A percentile compares a stretch with the other conserved stretches of the same genome.
These are phyloP conservation scores for Phyllosticta citribraziliensis DNA, from an alignment of 2,329 filamentous ascomycete genomes.

Conservation along the genomic window DNA sequence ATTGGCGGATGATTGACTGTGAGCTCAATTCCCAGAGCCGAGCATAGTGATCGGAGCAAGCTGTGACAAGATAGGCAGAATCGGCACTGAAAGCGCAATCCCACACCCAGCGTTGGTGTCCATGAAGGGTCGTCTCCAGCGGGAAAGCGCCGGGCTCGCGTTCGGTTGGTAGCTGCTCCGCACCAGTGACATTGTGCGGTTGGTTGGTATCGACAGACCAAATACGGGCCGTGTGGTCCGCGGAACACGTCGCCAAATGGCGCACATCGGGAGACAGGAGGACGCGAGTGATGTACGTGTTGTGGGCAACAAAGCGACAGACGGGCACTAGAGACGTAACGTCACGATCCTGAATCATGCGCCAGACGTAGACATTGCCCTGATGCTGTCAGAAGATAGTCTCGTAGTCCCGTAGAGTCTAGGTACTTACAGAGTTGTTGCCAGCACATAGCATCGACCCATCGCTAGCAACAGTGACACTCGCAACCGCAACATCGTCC, in stretches of 20 bases:
- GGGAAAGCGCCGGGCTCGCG: slow-evolving; percentile 53
- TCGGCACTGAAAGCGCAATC: slow-evolving; percentile 93
- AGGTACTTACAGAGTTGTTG: slow-evolving; percentile 66
- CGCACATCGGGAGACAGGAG: slow-evolving; percentile 88
- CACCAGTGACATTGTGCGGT: slow-evolving; percentile 25
- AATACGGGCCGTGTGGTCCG: slow-evolving; percentile 90
- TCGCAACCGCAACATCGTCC: slow-evolving; percentile 86
- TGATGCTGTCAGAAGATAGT: slow-evolving; percentile 29
- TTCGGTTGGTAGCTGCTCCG: slow-evolving; percentile 24
- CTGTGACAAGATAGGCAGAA: slow-evolving; percentile 84
- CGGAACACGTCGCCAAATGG: slow-evolving; percentile 86
- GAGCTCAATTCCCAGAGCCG: slow-evolving; percentile 80
- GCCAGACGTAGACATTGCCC: slow-evolving; percentile 97
- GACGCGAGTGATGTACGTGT: slow-evolving; percentile 85
- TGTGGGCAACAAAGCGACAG: slow-evolving; percentile 82
- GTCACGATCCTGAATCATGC: slow-evolving; percentile 74
- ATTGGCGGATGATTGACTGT: slow-evolving; percentile 86
- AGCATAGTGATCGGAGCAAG: slow-evolving; percentile 88
- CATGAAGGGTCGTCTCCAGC: slow-evolving; percentile 76
- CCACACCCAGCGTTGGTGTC: slow-evolving; percentile 95
- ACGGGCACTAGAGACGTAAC: slow-evolving; percentile 76
- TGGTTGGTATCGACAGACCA: slow-evolving; percentile 67
- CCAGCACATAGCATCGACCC: slow-evolving; percentile 87
- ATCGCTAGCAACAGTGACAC: slow-evolving; percentile 91
- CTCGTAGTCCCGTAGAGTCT: not conserved